Evolutionary conservation across 2,329 filamentous ascomycete genomes (phyloP).

Genomic region (Cytospora schulzeri): DNA sequence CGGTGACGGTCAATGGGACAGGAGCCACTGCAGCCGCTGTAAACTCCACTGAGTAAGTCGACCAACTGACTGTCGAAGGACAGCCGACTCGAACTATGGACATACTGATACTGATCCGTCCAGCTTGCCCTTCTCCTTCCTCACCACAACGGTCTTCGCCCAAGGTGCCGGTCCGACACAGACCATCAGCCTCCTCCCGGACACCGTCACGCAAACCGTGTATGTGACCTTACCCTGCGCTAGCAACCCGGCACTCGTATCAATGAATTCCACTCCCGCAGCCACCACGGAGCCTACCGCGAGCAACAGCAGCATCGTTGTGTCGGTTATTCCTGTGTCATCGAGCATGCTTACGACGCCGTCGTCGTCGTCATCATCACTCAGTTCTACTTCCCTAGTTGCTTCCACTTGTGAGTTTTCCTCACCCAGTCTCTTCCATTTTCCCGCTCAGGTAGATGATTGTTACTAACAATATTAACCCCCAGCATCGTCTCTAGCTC

Average conservation of each 20-base stretch:
- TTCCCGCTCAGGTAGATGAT: not conserved
- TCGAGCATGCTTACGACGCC: not conserved
- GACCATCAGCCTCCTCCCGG: constrained; percentile 41
- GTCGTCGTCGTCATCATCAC: constrained; percentile 4
- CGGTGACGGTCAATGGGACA: constrained; percentile 6
- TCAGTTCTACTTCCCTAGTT: not conserved
- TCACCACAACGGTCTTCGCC: constrained; percentile 41
- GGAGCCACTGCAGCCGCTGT: constrained; percentile 29
- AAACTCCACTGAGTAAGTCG: constrained; percentile 23
- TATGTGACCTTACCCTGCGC: constrained; percentile 31
- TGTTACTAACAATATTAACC: not conserved
- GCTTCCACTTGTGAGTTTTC: not conserved
- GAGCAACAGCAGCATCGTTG: not conserved
- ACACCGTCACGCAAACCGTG: constrained; percentile 36
- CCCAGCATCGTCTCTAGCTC: not conserved
- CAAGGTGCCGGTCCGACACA: constrained; percentile 37
- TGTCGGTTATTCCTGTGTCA: not conserved
- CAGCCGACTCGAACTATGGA: not conserved
- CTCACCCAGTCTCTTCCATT: not conserved
- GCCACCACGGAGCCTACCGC: constrained; percentile 3
- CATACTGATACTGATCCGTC: not conserved
- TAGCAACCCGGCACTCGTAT: constrained; percentile 23
- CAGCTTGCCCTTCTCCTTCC: constrained; percentile 33
- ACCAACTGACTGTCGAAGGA: not conserved
- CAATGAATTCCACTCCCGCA: constrained; percentile 22